These are phyloP conservation scores for Plasmodium yoelii DNA, from an alignment of 169 alveolate species.

Conservation along the genomic window DNA sequence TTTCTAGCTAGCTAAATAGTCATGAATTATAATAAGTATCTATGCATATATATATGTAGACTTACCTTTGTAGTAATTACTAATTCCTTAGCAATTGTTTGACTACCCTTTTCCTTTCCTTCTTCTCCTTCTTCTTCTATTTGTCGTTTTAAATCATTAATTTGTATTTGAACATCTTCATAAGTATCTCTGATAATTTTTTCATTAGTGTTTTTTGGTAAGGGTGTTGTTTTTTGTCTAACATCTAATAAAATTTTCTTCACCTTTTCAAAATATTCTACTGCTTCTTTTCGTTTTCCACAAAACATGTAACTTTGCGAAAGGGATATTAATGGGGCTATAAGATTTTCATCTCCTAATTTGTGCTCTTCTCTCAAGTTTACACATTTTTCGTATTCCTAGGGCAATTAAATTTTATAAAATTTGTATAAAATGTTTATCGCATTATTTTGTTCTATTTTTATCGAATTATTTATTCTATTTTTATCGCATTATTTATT, in stretches of 20 bases:
- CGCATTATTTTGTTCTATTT: too few relatives aligned
- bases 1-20: too few relatives aligned
- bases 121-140: conserved; percentile 73
- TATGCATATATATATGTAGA: background rate
- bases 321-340: conserved; percentile 63
- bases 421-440: background rate
- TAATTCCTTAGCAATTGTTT: conserved; percentile 51
- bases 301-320: conserved; percentile 76
- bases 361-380: conserved; percentile 50
- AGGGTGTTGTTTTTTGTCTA: conserved; percentile 66
- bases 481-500: background rate
- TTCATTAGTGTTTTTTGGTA: conserved; percentile 62
- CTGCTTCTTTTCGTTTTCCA: conserved; percentile 72
- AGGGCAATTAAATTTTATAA: background rate
- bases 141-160: conserved; percentile 66
- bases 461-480: too few relatives aligned
- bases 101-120: conserved; percentile 58
- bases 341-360: conserved; percentile 65
- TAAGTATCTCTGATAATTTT: conserved; percentile 67
- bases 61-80: conserved; percentile 62
- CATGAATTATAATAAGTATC: background rate
- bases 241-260: conserved; percentile 54
- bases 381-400: conserved; percentile 73
- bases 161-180: conserved; percentile 75
- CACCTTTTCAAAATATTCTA: conserved; percentile 59